phyloP scores from a whole-genome alignment of 345 rosid genomes.

The Arabidopsis suecica region DNA sequence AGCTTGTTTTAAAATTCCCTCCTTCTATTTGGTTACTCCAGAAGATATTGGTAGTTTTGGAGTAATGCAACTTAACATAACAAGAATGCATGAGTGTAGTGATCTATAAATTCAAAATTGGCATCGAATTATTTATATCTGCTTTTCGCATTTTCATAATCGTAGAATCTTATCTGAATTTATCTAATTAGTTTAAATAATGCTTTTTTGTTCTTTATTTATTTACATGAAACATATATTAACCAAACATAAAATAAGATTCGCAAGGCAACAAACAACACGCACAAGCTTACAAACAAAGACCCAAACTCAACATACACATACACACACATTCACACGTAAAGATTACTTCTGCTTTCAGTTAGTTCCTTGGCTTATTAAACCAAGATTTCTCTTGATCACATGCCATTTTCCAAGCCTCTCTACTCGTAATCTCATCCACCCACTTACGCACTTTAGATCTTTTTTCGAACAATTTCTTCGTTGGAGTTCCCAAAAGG shows the following conservation, averaged over 20 bases:
- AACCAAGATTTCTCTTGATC: slow-evolving; percentile 38
- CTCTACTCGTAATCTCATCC: slow-evolving; percentile 54
- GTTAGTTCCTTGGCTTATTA: slow-evolving; percentile 22
- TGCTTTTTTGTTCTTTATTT: neutral
- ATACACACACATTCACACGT: slow-evolving; percentile 14
- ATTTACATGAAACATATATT: neutral
- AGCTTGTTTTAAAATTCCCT: no score
- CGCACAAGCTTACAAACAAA: slow-evolving; percentile 10
- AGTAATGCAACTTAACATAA: no score
- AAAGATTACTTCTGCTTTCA: slow-evolving; percentile 9
- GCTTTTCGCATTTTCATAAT: no score
- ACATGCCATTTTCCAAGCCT: slow-evolving; percentile 73
- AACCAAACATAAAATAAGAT: slow-evolving; percentile 13
- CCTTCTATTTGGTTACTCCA: no score
- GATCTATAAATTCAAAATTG: no score
- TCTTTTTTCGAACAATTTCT: slow-evolving; percentile 51
- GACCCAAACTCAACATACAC: slow-evolving; percentile 12
- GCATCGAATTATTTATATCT: no score
- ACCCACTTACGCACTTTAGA: slow-evolving; percentile 63
- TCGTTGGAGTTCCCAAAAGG: slow-evolving; percentile 52
- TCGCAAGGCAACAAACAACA: slow-evolving; percentile 16
- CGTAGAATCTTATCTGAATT: no score
- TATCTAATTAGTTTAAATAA: neutral
- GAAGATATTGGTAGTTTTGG: no score
- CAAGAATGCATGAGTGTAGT: no score